Evolutionary conservation across 768 basidiomycete genomes (phyloP), one percentile per base, ranked within the genome.

Genomic region (Leccinum truebloodii): DNA sequence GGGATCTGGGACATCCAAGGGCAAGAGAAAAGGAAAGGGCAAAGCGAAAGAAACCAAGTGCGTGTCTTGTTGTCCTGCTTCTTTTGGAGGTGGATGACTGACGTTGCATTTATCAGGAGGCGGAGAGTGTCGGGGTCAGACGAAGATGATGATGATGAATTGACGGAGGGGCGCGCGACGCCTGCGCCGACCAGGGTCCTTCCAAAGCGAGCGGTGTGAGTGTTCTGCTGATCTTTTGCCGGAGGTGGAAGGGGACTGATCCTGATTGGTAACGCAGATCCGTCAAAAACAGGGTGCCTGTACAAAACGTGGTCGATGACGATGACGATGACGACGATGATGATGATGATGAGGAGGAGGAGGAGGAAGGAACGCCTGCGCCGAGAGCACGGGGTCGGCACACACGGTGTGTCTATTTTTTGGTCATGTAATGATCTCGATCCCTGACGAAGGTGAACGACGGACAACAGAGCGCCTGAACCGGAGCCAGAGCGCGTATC

Each of bases 181-280:
- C 69, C 75, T 37, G 73, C 76, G 12, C 83, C 84, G n/a, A 82
- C 79, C 20, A 76, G 86, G 55, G 73, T 70, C 8, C 68, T 87
- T 65, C 87, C 88, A 3, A 82, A 79, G 68, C 77, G 87, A 65
- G 79, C 82, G 44, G 86, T 80, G 87, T 88, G 75, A 64, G 86
- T 53, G 6, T 14, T 48, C 9, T 14, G 20, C 10, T 35, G 12
- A 3, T 53, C 22, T 12, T 50, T 14, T 26, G 3, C 22, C 6
- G 9, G 26, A 14, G 10, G 26, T 16, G 24, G 14, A 14, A 14
- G 14, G 24, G 20, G 28, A 35, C 52, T 55, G 26, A 60, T 8
- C 5, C 52, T 58, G 35, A 60, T 8, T 6, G 57, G 16, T 28
- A 13, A 8, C 28, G 10, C 55, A 83, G 80, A 30, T 77, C 81